Percentiles rank a stretch among this genome's conserved stretches.
Conservation (phyloP, 345 rosid species). For the Corchorus olitorius region DNA sequence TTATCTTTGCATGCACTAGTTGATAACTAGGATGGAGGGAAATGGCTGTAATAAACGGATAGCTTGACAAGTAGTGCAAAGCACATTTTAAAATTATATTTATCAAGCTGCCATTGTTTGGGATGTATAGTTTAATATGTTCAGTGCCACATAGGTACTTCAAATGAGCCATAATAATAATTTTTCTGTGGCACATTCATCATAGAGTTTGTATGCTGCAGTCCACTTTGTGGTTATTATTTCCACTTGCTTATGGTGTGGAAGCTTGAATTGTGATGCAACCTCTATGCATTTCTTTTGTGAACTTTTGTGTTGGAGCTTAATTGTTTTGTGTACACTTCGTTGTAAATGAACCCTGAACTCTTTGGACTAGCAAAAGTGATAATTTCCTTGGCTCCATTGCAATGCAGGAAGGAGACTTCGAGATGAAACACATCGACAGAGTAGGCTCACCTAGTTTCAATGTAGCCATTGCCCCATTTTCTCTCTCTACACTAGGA, state of each 20-base stretch:
- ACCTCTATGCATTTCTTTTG: neutral
- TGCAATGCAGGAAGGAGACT: slow-evolving; percentile 70
- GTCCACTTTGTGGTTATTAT: neutral
- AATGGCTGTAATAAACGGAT: neutral
- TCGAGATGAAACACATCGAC: slow-evolving; percentile 79
- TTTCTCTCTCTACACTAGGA: slow-evolving; percentile 58
- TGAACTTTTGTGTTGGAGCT: neutral
- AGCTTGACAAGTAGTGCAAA: neutral
- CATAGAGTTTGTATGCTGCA: neutral
- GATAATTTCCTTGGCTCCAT: neutral
- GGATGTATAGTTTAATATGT: neutral
- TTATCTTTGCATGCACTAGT: neutral
- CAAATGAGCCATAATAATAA: neutral
- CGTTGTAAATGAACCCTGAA: neutral
- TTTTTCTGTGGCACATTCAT: neutral
- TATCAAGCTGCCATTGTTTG: neutral
- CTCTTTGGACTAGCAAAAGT: neutral
- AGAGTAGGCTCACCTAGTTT: slow-evolving; percentile 49
- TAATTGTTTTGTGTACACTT: neutral
- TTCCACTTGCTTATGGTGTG: neutral
- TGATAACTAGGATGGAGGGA: neutral
- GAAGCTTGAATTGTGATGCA: slow-evolving; percentile 10
- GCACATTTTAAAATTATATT: neutral
- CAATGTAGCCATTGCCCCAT: slow-evolving; percentile 70
- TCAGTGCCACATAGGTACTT: neutral